Evolutionary conservation across 495 filamentous ascomycete genomes (phyloP).

Genomic region (Talaromyces trachyspermus): DNA sequence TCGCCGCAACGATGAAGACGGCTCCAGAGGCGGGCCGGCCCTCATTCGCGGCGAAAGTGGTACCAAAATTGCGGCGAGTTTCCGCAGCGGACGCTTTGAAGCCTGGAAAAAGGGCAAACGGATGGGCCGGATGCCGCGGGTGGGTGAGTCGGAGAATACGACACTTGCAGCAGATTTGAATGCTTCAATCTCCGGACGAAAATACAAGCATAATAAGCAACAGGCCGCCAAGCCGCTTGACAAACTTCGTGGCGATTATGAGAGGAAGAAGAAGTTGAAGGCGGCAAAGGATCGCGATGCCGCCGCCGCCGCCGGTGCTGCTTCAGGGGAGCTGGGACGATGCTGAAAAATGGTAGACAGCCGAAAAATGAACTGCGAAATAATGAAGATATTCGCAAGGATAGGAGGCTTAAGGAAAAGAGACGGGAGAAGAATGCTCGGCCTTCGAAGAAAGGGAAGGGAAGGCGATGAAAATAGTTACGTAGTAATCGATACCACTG

Average conservation of each 20-base stretch:
- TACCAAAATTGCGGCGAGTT: slow-evolving; percentile 88
- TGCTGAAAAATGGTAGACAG: slow-evolving; percentile 53
- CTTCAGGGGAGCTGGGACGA: slow-evolving; percentile 62
- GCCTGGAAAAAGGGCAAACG: slow-evolving; percentile 81
- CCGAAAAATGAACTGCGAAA: slow-evolving; percentile 68
- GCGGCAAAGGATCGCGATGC: slow-evolving; percentile 76
- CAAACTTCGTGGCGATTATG: slow-evolving; percentile 80
- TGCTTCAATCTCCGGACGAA: slow-evolving; percentile 32
- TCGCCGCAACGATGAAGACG: slow-evolving; percentile 87
- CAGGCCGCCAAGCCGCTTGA: slow-evolving; percentile 89
- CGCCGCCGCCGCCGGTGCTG: slow-evolving; percentile 21
- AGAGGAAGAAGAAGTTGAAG: slow-evolving; percentile 76
- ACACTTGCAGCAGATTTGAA: slow-evolving; percentile 24
- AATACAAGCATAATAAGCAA: slow-evolving; percentile 75
- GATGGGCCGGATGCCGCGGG: slow-evolving; percentile 65
- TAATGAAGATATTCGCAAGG: slow-evolving; percentile 78
- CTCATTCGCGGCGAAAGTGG: slow-evolving; percentile 87
- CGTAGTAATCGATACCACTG: neutral
- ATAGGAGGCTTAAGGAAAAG: slow-evolving; percentile 64
- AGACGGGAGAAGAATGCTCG: slow-evolving; percentile 83
- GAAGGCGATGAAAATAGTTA: neutral
- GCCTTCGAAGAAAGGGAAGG: slow-evolving; percentile 50
- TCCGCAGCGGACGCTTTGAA: slow-evolving; percentile 90
- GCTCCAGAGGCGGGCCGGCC: slow-evolving; percentile 65
- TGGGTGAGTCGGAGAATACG: slow-evolving; percentile 68